Evolutionary conservation across 108 stramenopile species (phyloP).

Genomic region (Mayamaea pseudoterrestris): DNA sequence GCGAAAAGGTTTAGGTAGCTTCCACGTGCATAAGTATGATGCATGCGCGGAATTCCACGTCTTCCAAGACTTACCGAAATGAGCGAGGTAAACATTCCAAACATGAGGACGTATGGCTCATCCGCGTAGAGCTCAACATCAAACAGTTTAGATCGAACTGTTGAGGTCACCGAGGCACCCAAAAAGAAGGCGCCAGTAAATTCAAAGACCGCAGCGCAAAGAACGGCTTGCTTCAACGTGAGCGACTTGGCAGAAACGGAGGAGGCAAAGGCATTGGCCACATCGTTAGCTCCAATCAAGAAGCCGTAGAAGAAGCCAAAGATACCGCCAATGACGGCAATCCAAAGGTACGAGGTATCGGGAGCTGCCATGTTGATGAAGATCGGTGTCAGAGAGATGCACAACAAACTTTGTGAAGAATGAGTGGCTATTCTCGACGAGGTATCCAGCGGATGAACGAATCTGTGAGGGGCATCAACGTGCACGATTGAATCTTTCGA

Average conservation of each 20-base stretch:
- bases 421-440: too few species aligned
- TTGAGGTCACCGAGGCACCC: constrained; percentile 46
- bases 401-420: too few species aligned
- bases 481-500: too few species aligned
- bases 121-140: constrained; percentile 28
- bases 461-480: too few species aligned
- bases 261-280: constrained; percentile 70
- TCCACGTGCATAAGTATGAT: too few species aligned
- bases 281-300: constrained; percentile 68
- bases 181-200: constrained; percentile 45
- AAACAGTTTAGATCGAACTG: constrained; percentile 45
- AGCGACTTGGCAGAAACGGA: constrained; percentile 62
- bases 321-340: constrained; percentile 27
- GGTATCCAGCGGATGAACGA: too few species aligned
- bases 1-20: too few species aligned
- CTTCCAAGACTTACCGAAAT: too few species aligned
- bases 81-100: constrained; percentile 44
- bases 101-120: constrained; percentile 36
- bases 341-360: too few species aligned
- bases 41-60: too few species aligned
- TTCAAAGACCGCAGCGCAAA: constrained; percentile 52
- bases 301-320: constrained; percentile 28
- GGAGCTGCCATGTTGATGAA: too few species aligned
- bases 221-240: constrained; percentile 51
- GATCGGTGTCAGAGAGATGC: too few species aligned